Base-by-base conservation (phyloP, 495 filamentous ascomycete genomes). In the Cudoniella acicularis region DNA sequence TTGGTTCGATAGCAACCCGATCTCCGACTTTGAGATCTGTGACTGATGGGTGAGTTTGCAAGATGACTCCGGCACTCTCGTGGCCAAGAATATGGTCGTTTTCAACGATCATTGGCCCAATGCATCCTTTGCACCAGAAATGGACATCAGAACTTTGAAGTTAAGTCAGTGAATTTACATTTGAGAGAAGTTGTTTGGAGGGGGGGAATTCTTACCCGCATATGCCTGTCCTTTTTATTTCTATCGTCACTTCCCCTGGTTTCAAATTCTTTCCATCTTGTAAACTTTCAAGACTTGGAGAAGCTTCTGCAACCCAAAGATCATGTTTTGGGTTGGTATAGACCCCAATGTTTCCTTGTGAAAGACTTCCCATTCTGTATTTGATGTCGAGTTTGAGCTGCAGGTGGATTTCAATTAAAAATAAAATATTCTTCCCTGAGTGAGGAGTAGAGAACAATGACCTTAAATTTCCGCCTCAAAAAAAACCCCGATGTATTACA, bases 271-370 rank as follows among this genome's bases (percentile, higher is more conserved):
- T 79, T 26, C 87, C 87, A 48, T 78, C 83, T 69, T 87, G 80
- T 25, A 93, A 82, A 60, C 85, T 84, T 68, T 95, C 88, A 4
- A 89, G 73, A 16, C 82, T 84, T 1, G 93, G 93, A 53, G 77
- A 77, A 1, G 90, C 83, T 43, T 90, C 87, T 52, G 82, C 87
- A 46, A 96, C 85, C 90, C 92, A 98, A 52, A 98, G 78, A 63
- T 96, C 88, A 69, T 98, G 92, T 24, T 83, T 79, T 25, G 92
- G 91, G 73, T 96, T 95, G 51, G 92, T 98, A 79, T 87, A 98
- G 52, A 96, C 91, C 64, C 90, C 93, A 66, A 98, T 92, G 75
- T 96, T 98, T 57, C n/a, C n/a, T n/a, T n/a, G n/a, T n/a, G n/a
- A n/a, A n/a, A n/a, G n/a, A n/a, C n/a, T n/a, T n/a, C n/a, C n/a